Evolutionary conservation across 202 grass and related monocot species (phyloP).

Genomic region (Sporobolus alterniflorus): DNA sequence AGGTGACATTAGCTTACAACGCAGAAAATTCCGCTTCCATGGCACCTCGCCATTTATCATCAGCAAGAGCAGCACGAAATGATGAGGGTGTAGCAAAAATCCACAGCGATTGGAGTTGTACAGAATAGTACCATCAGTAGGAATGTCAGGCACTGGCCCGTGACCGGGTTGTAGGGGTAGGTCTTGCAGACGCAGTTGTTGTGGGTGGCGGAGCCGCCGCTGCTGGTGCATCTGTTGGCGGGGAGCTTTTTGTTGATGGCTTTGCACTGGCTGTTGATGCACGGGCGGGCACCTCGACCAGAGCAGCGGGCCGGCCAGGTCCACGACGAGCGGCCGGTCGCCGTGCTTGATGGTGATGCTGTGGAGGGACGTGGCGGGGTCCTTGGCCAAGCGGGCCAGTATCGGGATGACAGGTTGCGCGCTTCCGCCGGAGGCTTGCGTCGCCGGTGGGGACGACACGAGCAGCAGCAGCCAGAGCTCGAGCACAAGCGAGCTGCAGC

Average conservation of each 20-base stretch:
- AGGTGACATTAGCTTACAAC: no score
- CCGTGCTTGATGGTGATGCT: conserved; percentile 32
- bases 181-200: conserved; percentile 34
- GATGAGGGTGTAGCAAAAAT: no score
- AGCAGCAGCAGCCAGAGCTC: neutral
- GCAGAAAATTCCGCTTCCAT: neutral
- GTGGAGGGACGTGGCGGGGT: conserved; percentile 51
- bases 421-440: neutral
- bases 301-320: conserved; percentile 52
- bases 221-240: neutral
- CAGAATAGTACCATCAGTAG: no score
- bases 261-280: conserved; percentile 5
- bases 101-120: no score
- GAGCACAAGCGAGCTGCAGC: neutral
- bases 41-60: no score
- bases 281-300: conserved; percentile 39
- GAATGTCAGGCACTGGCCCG: neutral
- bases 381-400: conserved; percentile 43
- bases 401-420: neutral
- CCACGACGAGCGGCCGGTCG: conserved; percentile 39
- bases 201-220: neutral
- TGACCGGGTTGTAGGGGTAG: conserved; percentile 14
- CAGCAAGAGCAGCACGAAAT: no score
- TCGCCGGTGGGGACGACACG: neutral
- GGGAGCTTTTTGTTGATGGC: neutral